These are phyloP conservation scores for Tuber indicum DNA, from an alignment of 495 filamentous ascomycete species.

Conservation along the genomic window DNA sequence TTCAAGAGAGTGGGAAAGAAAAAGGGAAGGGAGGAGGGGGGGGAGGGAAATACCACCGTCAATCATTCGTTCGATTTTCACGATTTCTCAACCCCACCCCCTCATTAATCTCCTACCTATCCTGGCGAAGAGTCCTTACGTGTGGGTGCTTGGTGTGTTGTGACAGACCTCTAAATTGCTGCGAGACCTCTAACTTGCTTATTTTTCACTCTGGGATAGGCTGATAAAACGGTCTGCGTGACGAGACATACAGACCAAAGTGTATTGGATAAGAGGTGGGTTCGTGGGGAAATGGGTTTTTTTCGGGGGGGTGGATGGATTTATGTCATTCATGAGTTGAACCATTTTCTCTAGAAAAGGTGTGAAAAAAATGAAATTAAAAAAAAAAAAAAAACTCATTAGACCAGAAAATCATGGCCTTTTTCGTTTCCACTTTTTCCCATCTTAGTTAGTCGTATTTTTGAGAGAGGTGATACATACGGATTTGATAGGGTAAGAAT, in stretches of 20 bases:
- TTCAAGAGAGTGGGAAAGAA: background rate
- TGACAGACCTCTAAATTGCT: background rate
- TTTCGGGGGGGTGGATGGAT: background rate
- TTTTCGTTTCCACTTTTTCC: background rate
- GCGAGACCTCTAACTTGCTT: background rate
- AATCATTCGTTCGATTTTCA: slow-evolving; percentile 5
- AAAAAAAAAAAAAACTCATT: background rate
- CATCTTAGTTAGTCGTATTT: background rate
- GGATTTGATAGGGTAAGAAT: background rate
- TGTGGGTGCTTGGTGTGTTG: background rate
- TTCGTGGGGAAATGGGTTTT: background rate
- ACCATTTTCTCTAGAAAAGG: background rate
- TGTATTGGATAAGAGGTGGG: background rate
- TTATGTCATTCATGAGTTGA: background rate
- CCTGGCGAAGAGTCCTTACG: background rate
- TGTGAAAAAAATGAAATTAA: background rate
- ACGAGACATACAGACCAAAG: slow-evolving; percentile 2
- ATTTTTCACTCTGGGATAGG: slow-evolving; percentile 5
- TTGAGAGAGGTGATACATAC: background rate
- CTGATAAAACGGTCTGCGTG: slow-evolving; percentile 4
- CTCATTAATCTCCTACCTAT: background rate
- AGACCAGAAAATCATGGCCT: background rate
- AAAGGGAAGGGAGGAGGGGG: background rate
- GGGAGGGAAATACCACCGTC: background rate
- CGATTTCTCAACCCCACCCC: background rate